Evolutionary conservation across 139 green algal genomes (phyloP).

Genomic region (Coccomyxa sp.): DNA sequence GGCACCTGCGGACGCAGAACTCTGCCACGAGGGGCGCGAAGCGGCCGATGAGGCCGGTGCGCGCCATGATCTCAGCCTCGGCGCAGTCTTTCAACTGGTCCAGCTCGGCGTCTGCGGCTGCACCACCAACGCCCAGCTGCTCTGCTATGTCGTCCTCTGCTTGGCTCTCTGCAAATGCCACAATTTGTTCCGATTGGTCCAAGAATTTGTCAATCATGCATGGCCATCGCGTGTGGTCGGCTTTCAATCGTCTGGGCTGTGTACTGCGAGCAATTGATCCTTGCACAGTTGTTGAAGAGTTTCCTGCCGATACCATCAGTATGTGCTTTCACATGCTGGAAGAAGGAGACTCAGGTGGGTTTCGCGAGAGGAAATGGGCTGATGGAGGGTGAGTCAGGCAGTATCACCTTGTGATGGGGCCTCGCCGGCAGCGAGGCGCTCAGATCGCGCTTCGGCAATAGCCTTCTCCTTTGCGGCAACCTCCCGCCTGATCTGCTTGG

Average conservation of each 20-base stretch:
- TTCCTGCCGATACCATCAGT: too few relatives aligned
- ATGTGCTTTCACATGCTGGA: too few relatives aligned
- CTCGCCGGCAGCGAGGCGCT: slow-evolving; percentile 11
- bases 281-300: too few relatives aligned
- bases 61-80: slow-evolving; percentile 61
- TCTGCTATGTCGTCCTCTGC: slow-evolving; percentile 61
- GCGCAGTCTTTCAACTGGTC: slow-evolving; percentile 60
- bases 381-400: background rate
- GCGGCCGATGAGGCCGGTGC: slow-evolving; percentile 44
- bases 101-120: slow-evolving; percentile 64
- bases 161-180: slow-evolving; percentile 5
- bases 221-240: too few relatives aligned
- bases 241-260: background rate
- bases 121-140: slow-evolving; percentile 55
- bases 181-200: background rate
- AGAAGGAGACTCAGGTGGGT: too few relatives aligned
- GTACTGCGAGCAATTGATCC: too few relatives aligned
- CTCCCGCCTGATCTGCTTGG: slow-evolving; percentile 51
- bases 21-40: slow-evolving; percentile 48
- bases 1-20: slow-evolving; percentile 40
- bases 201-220: background rate
- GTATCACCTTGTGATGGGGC: background rate
- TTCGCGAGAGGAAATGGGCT: too few relatives aligned
- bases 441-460: slow-evolving; percentile 28
- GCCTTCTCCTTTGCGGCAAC: slow-evolving; percentile 40